phyloP scores from a whole-genome alignment of 345 rosid species.

The Populus alba region DNA sequence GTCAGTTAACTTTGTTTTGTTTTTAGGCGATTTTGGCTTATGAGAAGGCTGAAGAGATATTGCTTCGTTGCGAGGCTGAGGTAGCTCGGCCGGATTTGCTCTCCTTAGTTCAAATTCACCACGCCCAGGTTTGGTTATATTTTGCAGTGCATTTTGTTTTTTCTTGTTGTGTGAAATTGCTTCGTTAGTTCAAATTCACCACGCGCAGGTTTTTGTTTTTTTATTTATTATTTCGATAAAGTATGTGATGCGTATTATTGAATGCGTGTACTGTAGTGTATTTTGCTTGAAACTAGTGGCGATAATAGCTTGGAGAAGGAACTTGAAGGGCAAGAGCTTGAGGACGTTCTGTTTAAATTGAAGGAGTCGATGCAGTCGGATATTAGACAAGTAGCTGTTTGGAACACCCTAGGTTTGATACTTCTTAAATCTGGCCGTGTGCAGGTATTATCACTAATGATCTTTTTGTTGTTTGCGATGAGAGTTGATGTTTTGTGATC shows the following conservation, averaged over 20 bases:
- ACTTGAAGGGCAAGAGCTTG: constrained; percentile 73
- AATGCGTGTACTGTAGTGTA: constrained; percentile 46
- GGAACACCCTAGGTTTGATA: constrained; percentile 84
- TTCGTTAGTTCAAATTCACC: not conserved
- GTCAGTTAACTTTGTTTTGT: constrained; percentile 8
- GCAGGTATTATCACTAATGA: constrained; percentile 48
- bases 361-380: constrained; percentile 72
- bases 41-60: constrained; percentile 91
- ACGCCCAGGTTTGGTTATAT: constrained; percentile 66
- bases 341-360: constrained; percentile 64
- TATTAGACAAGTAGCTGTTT: constrained; percentile 71
- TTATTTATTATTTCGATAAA: constrained; percentile 1
- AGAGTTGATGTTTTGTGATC: constrained; percentile 17
- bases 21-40: constrained; percentile 76
- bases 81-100: constrained; percentile 89
- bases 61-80: constrained; percentile 71
- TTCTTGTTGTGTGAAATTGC: not conserved
- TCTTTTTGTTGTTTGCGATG: constrained; percentile 11
- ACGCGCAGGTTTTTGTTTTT: not conserved
- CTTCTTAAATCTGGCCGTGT: constrained; percentile 83
- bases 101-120: constrained; percentile 89
- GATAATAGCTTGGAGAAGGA: constrained; percentile 67
- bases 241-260: constrained; percentile 7
- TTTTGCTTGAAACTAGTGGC: constrained; percentile 65
- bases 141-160: not conserved